Evolutionary conservation across 371 early-diverging fungal species (phyloP).

Genomic region (Rhizopus delemar): DNA sequence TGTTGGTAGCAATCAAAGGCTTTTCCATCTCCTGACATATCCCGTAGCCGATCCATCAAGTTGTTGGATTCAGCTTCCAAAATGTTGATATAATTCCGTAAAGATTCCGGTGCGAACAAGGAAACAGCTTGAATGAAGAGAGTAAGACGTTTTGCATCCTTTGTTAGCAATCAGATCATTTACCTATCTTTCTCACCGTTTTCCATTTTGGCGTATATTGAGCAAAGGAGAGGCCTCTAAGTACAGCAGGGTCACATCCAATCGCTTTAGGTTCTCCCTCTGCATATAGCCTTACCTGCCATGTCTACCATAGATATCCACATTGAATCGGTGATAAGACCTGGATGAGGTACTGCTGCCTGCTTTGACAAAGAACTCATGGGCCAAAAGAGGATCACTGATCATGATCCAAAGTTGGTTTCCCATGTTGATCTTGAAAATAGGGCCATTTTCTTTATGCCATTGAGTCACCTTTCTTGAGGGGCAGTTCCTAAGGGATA

Average conservation of each 20-base stretch:
- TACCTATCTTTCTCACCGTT: not conserved
- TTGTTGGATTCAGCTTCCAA: not conserved
- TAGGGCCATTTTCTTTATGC: slow-evolving; percentile 21
- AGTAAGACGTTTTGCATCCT: no score
- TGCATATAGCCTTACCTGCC: slow-evolving; percentile 6
- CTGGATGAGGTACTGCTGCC: slow-evolving; percentile 12
- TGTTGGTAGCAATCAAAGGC: not conserved
- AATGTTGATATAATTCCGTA: not conserved
- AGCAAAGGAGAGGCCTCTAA: not conserved
- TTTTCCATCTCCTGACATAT: not conserved
- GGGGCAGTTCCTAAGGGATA: slow-evolving; percentile 5
- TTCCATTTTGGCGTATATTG: not conserved
- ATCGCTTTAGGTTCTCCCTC: not conserved
- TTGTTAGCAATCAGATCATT: not conserved
- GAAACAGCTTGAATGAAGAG: not conserved
- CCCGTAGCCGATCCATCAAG: not conserved
- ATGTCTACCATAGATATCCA: slow-evolving; percentile 14
- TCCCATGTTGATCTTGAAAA: slow-evolving; percentile 19
- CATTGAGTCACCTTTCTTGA: slow-evolving; percentile 13
- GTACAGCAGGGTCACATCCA: not conserved
- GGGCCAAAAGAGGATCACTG: slow-evolving; percentile 15
- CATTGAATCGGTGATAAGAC: slow-evolving; percentile 16
- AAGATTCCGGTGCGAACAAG: slow-evolving; percentile 5
- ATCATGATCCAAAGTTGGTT: slow-evolving; percentile 15
- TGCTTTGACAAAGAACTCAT: slow-evolving; percentile 18